A percentile compares a stretch with the other conserved stretches of the same genome.
phyloP scores from a whole-genome alignment of 768 basidiomycete genomes.

The Cystofilobasidium bisporidii region DNA sequence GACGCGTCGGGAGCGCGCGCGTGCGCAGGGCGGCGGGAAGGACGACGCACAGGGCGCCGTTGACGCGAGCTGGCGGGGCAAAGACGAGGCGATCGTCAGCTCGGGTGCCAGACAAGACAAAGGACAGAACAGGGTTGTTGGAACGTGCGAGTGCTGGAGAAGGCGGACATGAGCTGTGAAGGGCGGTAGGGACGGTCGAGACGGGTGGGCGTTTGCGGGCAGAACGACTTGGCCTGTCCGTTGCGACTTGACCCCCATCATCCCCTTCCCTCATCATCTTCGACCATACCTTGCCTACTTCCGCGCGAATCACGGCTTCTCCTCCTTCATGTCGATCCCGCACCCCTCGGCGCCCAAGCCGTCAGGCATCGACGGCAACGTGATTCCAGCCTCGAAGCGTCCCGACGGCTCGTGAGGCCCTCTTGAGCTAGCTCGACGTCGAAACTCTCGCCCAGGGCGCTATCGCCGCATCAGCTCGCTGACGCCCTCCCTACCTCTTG shows the following conservation, averaged over 20 bases:
- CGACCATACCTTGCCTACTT: too few species aligned
- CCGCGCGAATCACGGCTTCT: too few species aligned
- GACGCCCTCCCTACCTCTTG: too few species aligned
- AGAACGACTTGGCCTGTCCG: too few species aligned
- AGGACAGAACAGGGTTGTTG: neutral
- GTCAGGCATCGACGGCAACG: neutral
- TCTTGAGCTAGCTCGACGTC: neutral
- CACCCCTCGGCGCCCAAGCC: neutral
- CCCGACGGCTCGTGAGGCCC: neutral
- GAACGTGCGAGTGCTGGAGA: neutral
- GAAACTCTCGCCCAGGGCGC: neutral
- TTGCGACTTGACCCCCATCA: too few species aligned
- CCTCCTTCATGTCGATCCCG: constrained; percentile 5
- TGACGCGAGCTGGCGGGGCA: neutral
- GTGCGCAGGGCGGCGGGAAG: too few species aligned
- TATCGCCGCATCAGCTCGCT: neutral
- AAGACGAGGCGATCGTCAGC: too few species aligned
- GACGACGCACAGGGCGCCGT: constrained; percentile 4
- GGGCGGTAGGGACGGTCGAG: too few species aligned
- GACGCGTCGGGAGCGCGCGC: neutral
- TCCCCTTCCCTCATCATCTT: too few species aligned
- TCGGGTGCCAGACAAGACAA: too few species aligned
- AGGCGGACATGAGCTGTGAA: constrained; percentile 5
- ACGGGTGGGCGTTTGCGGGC: too few species aligned
- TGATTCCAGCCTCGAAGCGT: neutral